These are phyloP conservation scores for Phaffia australis DNA, from an alignment of 768 basidiomycete species.

Conservation along the genomic window DNA sequence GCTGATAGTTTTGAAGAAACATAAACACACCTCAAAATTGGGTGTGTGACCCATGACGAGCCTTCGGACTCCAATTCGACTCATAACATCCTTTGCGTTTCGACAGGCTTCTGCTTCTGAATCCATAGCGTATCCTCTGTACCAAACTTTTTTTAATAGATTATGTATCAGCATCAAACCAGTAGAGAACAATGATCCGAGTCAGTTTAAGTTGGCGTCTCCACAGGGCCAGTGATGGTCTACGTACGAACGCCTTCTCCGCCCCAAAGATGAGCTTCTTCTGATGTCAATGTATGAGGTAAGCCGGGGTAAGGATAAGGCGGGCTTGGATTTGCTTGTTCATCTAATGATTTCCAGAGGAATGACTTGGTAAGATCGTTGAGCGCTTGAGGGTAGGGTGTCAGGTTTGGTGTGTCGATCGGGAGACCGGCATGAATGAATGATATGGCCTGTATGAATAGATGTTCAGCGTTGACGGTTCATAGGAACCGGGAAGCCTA, in stretches of 20 bases:
- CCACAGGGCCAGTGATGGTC: neutral
- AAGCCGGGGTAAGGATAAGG: conserved; percentile 30
- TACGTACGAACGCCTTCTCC: conserved; percentile 13
- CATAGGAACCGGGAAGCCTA: neutral
- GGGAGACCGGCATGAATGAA: conserved; percentile 92
- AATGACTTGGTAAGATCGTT: conserved; percentile 64
- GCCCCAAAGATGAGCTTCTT: conserved; percentile 20
- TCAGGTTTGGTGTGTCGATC: conserved; percentile 51
- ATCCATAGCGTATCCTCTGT: conserved; percentile 79
- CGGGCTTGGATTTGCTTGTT: conserved; percentile 56
- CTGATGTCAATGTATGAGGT: conserved; percentile 2
- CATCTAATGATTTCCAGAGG: conserved; percentile 56
- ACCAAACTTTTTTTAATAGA: conserved; percentile 64
- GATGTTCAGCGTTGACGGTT: conserved; percentile 29
- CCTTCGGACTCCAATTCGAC: conserved; percentile 56
- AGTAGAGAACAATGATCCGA: too few species aligned
- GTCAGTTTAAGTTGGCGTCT: too few species aligned
- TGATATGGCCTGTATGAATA: conserved; percentile 53
- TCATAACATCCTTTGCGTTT: conserved; percentile 58
- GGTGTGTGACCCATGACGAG: conserved; percentile 72
- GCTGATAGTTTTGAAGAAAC: conserved; percentile 5
- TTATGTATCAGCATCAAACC: too few species aligned
- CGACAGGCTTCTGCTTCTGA: conserved; percentile 52
- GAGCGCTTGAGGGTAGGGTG: conserved; percentile 73
- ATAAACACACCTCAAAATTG: conserved; percentile 53